Conservation (phyloP, 305 asterid species). For the Fraxinus angustifolia region DNA sequence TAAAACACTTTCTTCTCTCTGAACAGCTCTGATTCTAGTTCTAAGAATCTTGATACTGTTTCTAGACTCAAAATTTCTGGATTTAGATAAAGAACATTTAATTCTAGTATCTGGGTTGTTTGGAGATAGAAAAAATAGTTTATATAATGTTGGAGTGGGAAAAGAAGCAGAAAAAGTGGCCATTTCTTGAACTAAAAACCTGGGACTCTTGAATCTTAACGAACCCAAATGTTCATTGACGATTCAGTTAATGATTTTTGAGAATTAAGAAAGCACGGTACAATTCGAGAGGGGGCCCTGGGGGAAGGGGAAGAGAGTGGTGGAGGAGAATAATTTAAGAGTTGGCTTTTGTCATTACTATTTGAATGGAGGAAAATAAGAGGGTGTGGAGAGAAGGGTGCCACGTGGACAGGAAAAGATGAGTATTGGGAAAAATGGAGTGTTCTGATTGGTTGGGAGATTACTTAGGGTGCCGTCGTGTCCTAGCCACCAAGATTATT, state of each 20-base stretch:
- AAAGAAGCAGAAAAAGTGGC: constrained; percentile 36
- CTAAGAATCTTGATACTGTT: constrained; percentile 20
- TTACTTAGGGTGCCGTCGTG: neutral
- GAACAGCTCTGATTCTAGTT: constrained; percentile 39
- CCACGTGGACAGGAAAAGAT: constrained; percentile 29
- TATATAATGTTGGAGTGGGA: constrained; percentile 33
- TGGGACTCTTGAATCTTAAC: constrained; percentile 20
- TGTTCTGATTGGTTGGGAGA: constrained; percentile 30
- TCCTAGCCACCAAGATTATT: neutral
- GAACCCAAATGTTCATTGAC: constrained; percentile 18
- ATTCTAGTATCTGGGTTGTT: constrained; percentile 37
- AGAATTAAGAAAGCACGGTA: constrained; percentile 16
- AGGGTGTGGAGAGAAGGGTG: constrained; percentile 30
- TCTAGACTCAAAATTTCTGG: constrained; percentile 18
- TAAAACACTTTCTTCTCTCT: constrained; percentile 49
- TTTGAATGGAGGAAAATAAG: constrained; percentile 1
- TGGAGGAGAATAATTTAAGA: constrained; percentile 20
- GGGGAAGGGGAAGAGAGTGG: neutral
- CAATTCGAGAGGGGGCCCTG: neutral
- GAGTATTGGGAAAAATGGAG: constrained; percentile 17
- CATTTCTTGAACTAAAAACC: constrained; percentile 27
- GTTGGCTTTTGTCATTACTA: neutral
- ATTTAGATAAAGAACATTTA: constrained; percentile 34
- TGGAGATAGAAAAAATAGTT: constrained; percentile 42
- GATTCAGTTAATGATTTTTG: constrained; percentile 6